A percentile compares a stretch with the other conserved stretches of the same genome.
Evolutionary conservation across 202 grass and related monocot genomes (phyloP).

Genomic region (Elaeis oleifera): DNA sequence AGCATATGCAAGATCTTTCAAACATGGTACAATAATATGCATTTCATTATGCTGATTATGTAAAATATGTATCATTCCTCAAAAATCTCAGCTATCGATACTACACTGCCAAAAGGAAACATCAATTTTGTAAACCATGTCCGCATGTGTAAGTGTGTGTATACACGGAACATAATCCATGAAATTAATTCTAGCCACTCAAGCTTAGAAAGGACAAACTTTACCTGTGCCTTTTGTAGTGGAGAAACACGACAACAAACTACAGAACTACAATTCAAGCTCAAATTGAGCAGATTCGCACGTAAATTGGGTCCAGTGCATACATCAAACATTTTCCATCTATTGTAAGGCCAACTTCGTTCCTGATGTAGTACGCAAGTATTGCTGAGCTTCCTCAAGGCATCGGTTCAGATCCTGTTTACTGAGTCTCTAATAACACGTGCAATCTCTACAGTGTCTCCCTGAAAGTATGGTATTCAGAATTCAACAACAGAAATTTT

Average conservation of each 20-base stretch:
- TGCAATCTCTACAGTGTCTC: slow-evolving; percentile 90
- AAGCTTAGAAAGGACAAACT: slow-evolving; percentile 8
- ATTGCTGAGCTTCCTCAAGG: slow-evolving; percentile 56
- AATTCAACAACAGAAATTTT: not conserved
- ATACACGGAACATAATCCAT: too few relatives aligned
- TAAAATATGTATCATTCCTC: too few relatives aligned
- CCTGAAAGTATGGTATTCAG: slow-evolving; percentile 33
- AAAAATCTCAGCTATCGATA: too few relatives aligned
- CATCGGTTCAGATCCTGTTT: slow-evolving; percentile 58
- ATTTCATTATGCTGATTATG: too few relatives aligned
- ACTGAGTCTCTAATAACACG: slow-evolving; percentile 80
- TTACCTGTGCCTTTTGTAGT: slow-evolving; percentile 96
- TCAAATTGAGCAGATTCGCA: slow-evolving; percentile 84
- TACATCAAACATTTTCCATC: slow-evolving; percentile 98
- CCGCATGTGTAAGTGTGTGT: too few relatives aligned
- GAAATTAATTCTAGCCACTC: too few relatives aligned
- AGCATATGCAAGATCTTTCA: too few relatives aligned
- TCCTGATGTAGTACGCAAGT: slow-evolving; percentile 35
- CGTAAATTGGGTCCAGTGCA: slow-evolving; percentile 92
- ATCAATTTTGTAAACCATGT: too few relatives aligned
- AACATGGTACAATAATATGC: too few relatives aligned
- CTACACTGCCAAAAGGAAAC: too few relatives aligned
- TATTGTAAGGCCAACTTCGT: slow-evolving; percentile 84
- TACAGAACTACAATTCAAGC: slow-evolving; percentile 91
- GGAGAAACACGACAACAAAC: slow-evolving; percentile 98